Evolutionary conservation across 1,284 basidiomycete genomes (phyloP).

Genomic region (Hemileccinum hortonii): DNA sequence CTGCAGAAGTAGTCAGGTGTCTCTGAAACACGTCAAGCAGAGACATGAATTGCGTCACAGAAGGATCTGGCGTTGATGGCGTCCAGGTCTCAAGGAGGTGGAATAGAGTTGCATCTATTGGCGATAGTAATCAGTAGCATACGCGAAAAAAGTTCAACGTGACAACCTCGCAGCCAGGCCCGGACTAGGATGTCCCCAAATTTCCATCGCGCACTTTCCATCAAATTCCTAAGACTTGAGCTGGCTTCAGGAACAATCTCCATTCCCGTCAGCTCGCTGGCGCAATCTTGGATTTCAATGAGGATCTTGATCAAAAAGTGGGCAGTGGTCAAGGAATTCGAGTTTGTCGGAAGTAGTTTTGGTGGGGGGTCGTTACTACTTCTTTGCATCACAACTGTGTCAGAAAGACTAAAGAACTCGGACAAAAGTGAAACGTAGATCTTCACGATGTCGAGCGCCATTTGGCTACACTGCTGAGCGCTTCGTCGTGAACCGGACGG

Average conservation of each 20-base stretch:
- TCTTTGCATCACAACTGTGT: conserved; percentile 58
- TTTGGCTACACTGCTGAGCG: conserved; percentile 80
- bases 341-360: conserved; percentile 70
- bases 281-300: conserved; percentile 82
- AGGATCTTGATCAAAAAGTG: conserved; percentile 81
- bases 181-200: conserved; percentile 82
- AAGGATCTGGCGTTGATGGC: conserved; percentile 54
- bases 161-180: conserved; percentile 80
- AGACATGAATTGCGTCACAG: conserved; percentile 66
- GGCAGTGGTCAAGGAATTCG: conserved; percentile 81
- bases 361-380: conserved; percentile 36
- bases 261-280: conserved; percentile 78
- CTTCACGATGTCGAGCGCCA: conserved; percentile 90
- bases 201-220: conserved; percentile 85
- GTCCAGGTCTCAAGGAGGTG: conserved; percentile 88
- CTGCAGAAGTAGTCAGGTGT: conserved; percentile 75
- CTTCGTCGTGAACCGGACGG: conserved; percentile 59
- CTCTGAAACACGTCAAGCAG: conserved; percentile 84
- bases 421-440: conserved; percentile 86
- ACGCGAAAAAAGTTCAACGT: background rate
- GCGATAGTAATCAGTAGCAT: conserved; percentile 8
- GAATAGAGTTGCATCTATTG: conserved; percentile 81
- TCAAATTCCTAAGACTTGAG: conserved; percentile 66
- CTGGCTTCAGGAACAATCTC: conserved; percentile 79
- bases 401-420: conserved; percentile 87